These are phyloP conservation scores for Wakefieldia striispora DNA, from an alignment of 768 basidiomycete species.

Conservation along the genomic window DNA sequence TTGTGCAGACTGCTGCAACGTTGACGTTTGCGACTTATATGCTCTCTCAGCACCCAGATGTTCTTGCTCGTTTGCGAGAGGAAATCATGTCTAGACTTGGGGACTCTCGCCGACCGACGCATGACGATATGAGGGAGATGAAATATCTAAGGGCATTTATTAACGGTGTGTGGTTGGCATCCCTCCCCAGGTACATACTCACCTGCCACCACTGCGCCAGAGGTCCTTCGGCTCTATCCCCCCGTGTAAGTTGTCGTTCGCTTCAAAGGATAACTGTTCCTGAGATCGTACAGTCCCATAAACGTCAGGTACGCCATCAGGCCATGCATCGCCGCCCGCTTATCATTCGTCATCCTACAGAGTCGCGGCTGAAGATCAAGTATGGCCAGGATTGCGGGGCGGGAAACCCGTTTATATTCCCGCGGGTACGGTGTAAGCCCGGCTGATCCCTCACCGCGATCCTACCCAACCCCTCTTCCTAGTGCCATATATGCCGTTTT, in stretches of 20 bases:
- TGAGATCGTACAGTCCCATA: slow-evolving; percentile 17
- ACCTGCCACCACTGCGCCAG: slow-evolving; percentile 12
- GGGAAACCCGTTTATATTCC: slow-evolving; percentile 56
- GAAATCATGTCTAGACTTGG: slow-evolving; percentile 58
- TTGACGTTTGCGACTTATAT: slow-evolving; percentile 16
- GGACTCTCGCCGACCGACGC: slow-evolving; percentile 44
- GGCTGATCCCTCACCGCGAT: not conserved
- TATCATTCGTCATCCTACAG: slow-evolving; percentile 10
- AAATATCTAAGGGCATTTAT: slow-evolving; percentile 64
- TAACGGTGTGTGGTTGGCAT: slow-evolving; percentile 43
- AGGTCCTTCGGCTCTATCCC: slow-evolving; percentile 34
- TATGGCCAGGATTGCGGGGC: slow-evolving; percentile 21
- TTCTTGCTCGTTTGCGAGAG: slow-evolving; percentile 47
- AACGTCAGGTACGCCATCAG: slow-evolving; percentile 18
- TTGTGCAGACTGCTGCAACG: slow-evolving; percentile 28
- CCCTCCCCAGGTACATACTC: not conserved
- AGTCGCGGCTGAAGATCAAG: slow-evolving; percentile 10
- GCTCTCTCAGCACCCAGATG: slow-evolving; percentile 40
- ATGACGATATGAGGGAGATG: slow-evolving; percentile 59
- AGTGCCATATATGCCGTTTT: slow-evolving; percentile 23
- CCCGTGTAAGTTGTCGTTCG: slow-evolving; percentile 21
- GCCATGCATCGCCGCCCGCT: too few species aligned
- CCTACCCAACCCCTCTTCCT: not conserved
- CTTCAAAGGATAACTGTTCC: not conserved
- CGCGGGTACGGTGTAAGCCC: slow-evolving; percentile 29